Evolutionary conservation across 768 basidiomycete genomes (phyloP), one percentile per base, ranked within the genome.

Genomic region (Leccinum truebloodii): DNA sequence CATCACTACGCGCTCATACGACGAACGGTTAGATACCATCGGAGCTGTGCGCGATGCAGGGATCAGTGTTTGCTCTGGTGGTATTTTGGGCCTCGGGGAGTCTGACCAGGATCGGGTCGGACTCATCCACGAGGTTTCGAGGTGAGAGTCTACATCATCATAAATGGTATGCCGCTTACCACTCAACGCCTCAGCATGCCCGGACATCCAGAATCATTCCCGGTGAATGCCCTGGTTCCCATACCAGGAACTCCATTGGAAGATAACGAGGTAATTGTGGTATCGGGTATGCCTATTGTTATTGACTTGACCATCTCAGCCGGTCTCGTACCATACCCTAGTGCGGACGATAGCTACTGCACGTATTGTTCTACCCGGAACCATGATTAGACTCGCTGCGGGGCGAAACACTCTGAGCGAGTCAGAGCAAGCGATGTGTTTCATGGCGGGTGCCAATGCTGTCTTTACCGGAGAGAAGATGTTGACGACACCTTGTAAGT

Each of bases 391-490:
- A 59, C 86, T 98, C 26, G 95, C 96, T 7, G 96, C 96, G 20
- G 96, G 96, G 58, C 81, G 96, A 68, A 94, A 94, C 73, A 91
- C 86, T 2, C 84, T 97, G 66, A 81, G 81, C 60, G 96, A 98
- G 78, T 81, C 91, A 9, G 92, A 98, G 75, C 96, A 98, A 72
- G 94, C 90, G 7, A 94, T 98, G 90, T 95, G 94, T 71, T 98
- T 98, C 78, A 90, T 98, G 91, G 95, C 96, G 1, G 96, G 96
- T 24, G 96, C 95, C 22, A 98, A 98, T 70, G 96, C 96, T 22
- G 89, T 98, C 62, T 98, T 98, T 74, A 98, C 96, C n/a, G 96
- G 95, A 48, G 96, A 98, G 71, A 83, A 88, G 67, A 98, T 98
- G 96, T 75, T 98, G 65, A 98, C 96, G 13, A 98, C 96, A 14